Evolutionary conservation across 1,139 yeast genomes (phyloP).

Genomic region (Blastobotrys capitulatus): DNA sequence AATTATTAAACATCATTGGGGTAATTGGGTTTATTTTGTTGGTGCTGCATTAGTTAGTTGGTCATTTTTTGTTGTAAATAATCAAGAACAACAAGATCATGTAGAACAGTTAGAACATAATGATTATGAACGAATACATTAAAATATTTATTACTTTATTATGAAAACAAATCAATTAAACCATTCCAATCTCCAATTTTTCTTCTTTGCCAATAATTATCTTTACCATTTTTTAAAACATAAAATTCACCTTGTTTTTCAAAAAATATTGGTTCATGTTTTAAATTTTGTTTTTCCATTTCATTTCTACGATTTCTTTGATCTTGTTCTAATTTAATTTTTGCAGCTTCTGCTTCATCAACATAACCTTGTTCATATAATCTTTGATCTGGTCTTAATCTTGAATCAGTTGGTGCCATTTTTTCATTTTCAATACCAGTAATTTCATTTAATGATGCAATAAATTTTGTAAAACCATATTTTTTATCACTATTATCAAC

Average conservation of each 20-base stretch:
- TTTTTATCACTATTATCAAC: conserved; percentile 55
- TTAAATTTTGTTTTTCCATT: conserved; percentile 42
- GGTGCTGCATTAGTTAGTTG: conserved; percentile 79
- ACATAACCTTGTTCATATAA: conserved; percentile 64
- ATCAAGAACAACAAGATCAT: conserved; percentile 58
- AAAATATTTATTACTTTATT: neutral
- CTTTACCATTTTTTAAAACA: conserved; percentile 54
- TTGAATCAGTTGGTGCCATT: conserved; percentile 82
- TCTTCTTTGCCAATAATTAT: conserved; percentile 75
- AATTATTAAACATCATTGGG: conserved; percentile 56
- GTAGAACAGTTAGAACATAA: neutral
- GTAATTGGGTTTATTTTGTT: conserved; percentile 57
- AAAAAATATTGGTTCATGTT: conserved; percentile 62
- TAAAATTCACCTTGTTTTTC: conserved; percentile 42
- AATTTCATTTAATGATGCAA: conserved; percentile 75
- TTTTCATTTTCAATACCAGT: conserved; percentile 59
- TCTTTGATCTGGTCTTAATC: conserved; percentile 80
- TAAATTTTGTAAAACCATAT: conserved; percentile 81
- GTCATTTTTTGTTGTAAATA: conserved; percentile 80
- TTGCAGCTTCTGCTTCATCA: conserved; percentile 64
- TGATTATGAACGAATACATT: neutral
- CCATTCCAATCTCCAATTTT: conserved; percentile 31
- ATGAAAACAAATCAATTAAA: conserved; percentile 26
- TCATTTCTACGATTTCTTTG: conserved; percentile 75
- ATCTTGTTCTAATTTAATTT: conserved; percentile 63